A percentile compares a stretch with the other conserved stretches of the same genome.
Conservation (phyloP, 2,329 filamentous ascomycete genomes). For the Fusarium sacchari region DNA sequence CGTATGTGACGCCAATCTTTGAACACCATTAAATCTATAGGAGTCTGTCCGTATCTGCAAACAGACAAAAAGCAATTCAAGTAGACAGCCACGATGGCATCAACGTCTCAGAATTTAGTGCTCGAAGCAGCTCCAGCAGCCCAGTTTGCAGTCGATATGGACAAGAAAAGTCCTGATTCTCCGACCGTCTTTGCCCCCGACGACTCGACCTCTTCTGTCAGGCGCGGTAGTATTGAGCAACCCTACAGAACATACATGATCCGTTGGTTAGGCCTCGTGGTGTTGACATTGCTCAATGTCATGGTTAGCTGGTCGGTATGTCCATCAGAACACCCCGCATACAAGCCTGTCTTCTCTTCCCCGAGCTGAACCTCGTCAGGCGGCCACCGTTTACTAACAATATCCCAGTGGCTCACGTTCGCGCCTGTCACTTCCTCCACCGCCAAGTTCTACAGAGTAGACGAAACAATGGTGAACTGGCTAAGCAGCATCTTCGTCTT, state of each 20-base stretch:
- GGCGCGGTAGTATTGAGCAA: neutral
- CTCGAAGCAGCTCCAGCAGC: neutral
- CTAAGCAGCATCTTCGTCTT: neutral
- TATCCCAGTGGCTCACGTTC: neutral
- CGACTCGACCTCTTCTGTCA: neutral
- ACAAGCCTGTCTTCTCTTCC: neutral
- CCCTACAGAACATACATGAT: neutral
- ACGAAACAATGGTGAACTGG: neutral
- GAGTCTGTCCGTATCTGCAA: too few relatives aligned
- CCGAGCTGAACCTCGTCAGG: too few relatives aligned
- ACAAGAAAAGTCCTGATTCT: fast-evolving
- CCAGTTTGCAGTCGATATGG: fast-evolving
- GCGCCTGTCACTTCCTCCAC: neutral
- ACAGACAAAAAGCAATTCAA: fast-evolving
- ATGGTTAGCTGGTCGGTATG: neutral
- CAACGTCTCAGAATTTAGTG: neutral
- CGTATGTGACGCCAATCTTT: too few relatives aligned
- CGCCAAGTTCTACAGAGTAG: fast-evolving
- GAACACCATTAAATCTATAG: too few relatives aligned
- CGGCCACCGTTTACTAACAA: fast-evolving
- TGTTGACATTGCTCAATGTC: neutral
- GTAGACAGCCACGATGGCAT: neutral
- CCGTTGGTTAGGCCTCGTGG: neutral
- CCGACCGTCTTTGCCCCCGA: fast-evolving
- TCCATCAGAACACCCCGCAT: neutral